phyloP scores from a whole-genome alignment of 202 grass and related monocot genomes.

The Zizania palustris region DNA sequence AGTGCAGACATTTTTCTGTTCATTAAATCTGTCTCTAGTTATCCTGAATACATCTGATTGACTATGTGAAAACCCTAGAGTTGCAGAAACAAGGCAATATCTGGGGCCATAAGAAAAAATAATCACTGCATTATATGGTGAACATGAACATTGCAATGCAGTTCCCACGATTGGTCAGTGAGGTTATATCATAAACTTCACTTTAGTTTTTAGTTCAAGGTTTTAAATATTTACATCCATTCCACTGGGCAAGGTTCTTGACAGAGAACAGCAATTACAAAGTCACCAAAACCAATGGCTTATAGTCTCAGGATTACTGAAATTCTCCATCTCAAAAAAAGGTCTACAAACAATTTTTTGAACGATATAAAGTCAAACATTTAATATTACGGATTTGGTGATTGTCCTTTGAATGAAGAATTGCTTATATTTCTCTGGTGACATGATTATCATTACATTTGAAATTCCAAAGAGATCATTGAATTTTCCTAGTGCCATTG shows the following conservation, averaged over 20 bases:
- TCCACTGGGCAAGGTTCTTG: constrained; percentile 12
- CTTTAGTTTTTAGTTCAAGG: background rate
- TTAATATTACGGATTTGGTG: background rate
- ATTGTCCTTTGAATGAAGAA: constrained; percentile 5
- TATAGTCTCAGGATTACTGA: background rate
- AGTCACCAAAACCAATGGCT: background rate
- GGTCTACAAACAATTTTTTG: too few relatives aligned
- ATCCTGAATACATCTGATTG: constrained; percentile 16
- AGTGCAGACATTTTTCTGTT: background rate
- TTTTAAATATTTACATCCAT: constrained; percentile 17
- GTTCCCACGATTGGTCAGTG: constrained; percentile 11
- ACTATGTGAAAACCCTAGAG: background rate
- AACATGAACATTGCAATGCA: constrained; percentile 19
- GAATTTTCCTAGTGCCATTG: constrained; percentile 33
- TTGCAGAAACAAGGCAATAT: background rate
- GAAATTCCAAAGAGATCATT: constrained; percentile 22
- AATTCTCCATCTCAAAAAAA: background rate
- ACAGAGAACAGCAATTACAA: background rate
- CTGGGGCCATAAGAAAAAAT: background rate
- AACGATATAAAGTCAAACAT: background rate
- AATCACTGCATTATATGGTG: background rate
- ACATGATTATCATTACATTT: constrained; percentile 6
- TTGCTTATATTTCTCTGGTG: background rate
- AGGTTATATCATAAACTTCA: background rate
- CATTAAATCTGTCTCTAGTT: constrained; percentile 24